These are phyloP conservation scores for Hypoxylon sp. DNA, from an alignment of 2,329 filamentous ascomycete species.

Conservation along the genomic window DNA sequence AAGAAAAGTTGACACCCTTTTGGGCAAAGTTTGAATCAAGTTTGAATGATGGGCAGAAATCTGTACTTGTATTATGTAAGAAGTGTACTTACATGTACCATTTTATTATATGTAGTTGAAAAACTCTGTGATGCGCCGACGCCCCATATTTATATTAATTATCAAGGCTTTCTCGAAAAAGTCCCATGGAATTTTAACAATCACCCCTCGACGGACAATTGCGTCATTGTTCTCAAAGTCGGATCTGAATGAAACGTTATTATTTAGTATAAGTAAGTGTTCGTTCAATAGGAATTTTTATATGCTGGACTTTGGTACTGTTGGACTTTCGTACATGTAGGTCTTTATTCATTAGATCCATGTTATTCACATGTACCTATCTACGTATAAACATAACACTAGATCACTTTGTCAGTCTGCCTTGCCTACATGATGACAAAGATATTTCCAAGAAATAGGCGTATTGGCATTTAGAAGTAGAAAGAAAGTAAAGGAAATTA, in stretches of 20 bases:
- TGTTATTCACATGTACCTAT: too few species aligned
- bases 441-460: background rate
- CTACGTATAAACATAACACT: too few species aligned
- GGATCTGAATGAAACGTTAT: background rate
- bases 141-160: background rate
- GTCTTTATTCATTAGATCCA: background rate
- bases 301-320: background rate
- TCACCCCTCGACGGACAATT: background rate
- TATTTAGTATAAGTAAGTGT: background rate
- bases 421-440: background rate
- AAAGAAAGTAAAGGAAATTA: background rate
- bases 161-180: background rate
- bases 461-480: background rate
- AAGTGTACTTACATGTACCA: background rate
- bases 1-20: slow-evolving; percentile 6
- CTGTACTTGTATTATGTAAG: background rate
- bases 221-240: background rate
- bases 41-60: slow-evolving; percentile 18
- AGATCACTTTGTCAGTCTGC: background rate
- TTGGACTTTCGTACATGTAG: background rate
- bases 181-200: background rate
- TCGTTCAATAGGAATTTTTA: background rate
- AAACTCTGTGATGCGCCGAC: background rate
- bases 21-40: slow-evolving; percentile 11
- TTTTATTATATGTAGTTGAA: background rate